Evolutionary conservation across 768 basidiomycete species (phyloP), one percentile per base, ranked within the genome.

Genomic region (Boletus rex-veris): DNA sequence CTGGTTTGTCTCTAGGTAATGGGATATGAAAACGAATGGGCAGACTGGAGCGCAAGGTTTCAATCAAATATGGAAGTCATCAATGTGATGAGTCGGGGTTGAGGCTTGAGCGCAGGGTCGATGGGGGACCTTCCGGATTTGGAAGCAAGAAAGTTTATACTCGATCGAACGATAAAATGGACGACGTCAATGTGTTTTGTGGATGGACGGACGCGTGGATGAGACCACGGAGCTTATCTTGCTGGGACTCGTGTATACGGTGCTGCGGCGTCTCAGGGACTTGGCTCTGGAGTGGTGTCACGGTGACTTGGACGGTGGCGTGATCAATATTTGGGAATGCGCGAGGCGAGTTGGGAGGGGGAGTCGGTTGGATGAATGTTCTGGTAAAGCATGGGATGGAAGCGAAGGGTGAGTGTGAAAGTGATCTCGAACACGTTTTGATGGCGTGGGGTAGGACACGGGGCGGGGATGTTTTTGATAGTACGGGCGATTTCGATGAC

Each of bases 181-280:
- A 11, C 14, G 28, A 45, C 4, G 53, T 50, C 54, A 63, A 59
- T 53, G 64, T 52, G 63, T 55, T 54, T 43, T 65, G 50, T 8
- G 42, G 63, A 51, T 26, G 58, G 54, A 43, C 4, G 7, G 42
- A 36, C 59, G 57, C 60, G 53, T 65, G 62, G 48, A 15, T 47
- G 9, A 35, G 41, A 38, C 18, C 40, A 55, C 33, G 54, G 50
- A 54, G 44, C 56, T 53, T 58, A 50, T 50, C 33, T 56, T 49
- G 50, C 18, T 21, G 10, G 16, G 12, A 54, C 60, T 53, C 64
- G 58, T 65, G 64, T 54, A 19, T 50, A 54, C 50, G 45, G 61
- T 36, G 43, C 64, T 66, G 64, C 64, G 64, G 64, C 64, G 64
- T 63, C 49, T 56, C 64, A 63, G 64, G 58, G 63, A 53, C 50